These are phyloP conservation scores for Fragaria nilgerrensis DNA, from an alignment of 306 rosid species.

Conservation along the genomic window DNA sequence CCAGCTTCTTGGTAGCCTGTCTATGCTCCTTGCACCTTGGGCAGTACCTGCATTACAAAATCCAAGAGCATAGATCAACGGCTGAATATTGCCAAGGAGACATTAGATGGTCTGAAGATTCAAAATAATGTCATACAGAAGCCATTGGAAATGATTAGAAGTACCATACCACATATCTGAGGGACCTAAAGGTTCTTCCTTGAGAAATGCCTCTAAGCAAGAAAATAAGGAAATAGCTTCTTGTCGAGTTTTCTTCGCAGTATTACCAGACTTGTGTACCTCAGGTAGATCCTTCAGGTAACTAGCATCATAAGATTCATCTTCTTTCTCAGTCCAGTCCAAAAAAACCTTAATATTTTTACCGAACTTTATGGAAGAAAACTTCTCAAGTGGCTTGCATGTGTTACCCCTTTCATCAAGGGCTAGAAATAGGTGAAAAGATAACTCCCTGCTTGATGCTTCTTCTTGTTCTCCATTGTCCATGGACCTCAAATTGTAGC, in stretches of 20 bases:
- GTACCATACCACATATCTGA: slow-evolving; percentile 92
- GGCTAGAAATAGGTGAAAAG: slow-evolving; percentile 63
- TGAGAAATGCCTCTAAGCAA: slow-evolving; percentile 95
- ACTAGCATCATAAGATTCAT: slow-evolving; percentile 64
- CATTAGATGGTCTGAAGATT: neutral
- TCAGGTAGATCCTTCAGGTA: slow-evolving; percentile 93
- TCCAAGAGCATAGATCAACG: slow-evolving; percentile 8
- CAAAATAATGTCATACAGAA: slow-evolving; percentile 18
- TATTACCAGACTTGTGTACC: slow-evolving; percentile 69
- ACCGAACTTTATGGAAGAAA: slow-evolving; percentile 47
- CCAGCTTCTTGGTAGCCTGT: slow-evolving; percentile 96
- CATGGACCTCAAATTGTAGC: slow-evolving; percentile 31
- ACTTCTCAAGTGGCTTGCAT: slow-evolving; percentile 65
- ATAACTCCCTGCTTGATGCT: slow-evolving; percentile 47
- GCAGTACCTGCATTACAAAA: slow-evolving; percentile 68
- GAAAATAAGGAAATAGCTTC: slow-evolving; percentile 94
- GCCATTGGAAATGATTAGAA: slow-evolving; percentile 24
- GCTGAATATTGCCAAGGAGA: slow-evolving; percentile 16
- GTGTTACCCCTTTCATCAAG: slow-evolving; percentile 40
- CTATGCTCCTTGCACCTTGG: slow-evolving; percentile 96
- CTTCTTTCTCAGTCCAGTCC: slow-evolving; percentile 82
- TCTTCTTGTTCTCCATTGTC: slow-evolving; percentile 46
- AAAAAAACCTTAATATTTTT: slow-evolving; percentile 51
- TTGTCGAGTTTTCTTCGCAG: slow-evolving; percentile 81
- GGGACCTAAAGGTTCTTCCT: slow-evolving; percentile 97